These are phyloP conservation scores for Trametes elegans DNA, from an alignment of 768 basidiomycete species.

Conservation along the genomic window DNA sequence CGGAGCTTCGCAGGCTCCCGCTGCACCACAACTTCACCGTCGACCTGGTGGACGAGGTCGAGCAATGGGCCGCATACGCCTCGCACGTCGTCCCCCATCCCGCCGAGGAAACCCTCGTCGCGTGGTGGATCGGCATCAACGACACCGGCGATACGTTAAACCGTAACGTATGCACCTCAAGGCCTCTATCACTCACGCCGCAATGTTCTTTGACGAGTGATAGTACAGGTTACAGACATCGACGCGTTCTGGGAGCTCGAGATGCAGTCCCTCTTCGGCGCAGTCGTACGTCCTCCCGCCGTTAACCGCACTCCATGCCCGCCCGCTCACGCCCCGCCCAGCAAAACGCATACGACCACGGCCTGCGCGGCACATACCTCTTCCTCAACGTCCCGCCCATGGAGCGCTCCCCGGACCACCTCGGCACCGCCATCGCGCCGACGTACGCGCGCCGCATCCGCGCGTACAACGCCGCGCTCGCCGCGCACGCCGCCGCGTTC, in stretches of 20 bases:
- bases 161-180: conserved; percentile 30
- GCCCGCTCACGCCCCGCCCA: conserved; percentile 19
- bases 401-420: conserved; percentile 42
- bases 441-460: conserved; percentile 38
- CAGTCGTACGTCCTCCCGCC: conserved; percentile 39
- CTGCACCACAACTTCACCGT: conserved; percentile 48
- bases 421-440: conserved; percentile 36
- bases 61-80: conserved; percentile 46
- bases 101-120: conserved; percentile 40
- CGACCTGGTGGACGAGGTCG: conserved; percentile 47
- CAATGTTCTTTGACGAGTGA: background rate
- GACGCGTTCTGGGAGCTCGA: conserved; percentile 48
- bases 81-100: conserved; percentile 45
- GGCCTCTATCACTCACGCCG: no score
- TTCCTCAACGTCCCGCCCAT: conserved; percentile 59
- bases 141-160: conserved; percentile 50
- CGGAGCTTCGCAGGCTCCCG: conserved; percentile 48
- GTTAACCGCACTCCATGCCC: background rate
- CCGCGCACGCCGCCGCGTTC: conserved; percentile 36
- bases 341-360: conserved; percentile 41
- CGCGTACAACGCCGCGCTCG: conserved; percentile 43
- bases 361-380: conserved; percentile 43
- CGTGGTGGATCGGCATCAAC: conserved; percentile 62
- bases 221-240: conserved; percentile 42
- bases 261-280: conserved; percentile 48